Evolutionary conservation across 2,329 filamentous ascomycete species (phyloP).

Genomic region (Fusarium buharicum): DNA sequence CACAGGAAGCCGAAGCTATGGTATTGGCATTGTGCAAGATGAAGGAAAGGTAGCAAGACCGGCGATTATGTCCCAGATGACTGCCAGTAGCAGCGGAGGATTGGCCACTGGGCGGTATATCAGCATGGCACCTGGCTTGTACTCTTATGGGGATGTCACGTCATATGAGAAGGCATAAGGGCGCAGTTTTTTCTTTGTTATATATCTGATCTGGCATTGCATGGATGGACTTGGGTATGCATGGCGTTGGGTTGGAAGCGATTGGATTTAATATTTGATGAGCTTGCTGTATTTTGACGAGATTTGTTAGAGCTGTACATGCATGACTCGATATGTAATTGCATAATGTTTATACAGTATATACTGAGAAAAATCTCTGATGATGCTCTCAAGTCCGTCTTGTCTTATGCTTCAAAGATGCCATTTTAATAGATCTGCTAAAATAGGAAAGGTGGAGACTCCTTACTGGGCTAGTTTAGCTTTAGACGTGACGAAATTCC

Average conservation of each 20-base stretch:
- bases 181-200: not conserved
- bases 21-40: conserved; percentile 45
- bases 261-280: conserved; percentile 8
- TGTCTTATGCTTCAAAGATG: not conserved
- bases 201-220: conserved; percentile 5
- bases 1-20: conserved; percentile 35
- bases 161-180: conserved; percentile 32
- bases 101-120: conserved; percentile 36
- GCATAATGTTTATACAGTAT: not conserved
- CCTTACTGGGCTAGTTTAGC: not conserved
- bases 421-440: too few relatives aligned
- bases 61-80: conserved; percentile 9
- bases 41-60: conserved; percentile 38
- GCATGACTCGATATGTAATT: not conserved
- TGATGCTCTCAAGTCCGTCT: not conserved
- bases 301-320: not conserved
- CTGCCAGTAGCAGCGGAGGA: conserved; percentile 22
- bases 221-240: conserved; percentile 16
- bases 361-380: not conserved
- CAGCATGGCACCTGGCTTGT: conserved; percentile 44
- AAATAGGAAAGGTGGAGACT: conserved; percentile 32
- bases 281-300: not conserved
- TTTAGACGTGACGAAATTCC: conserved; percentile 4
- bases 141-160: conserved; percentile 42
- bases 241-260: conserved; percentile 33